These are phyloP conservation scores for Parasarocladium wereldwijsianum DNA, from an alignment of 2,329 filamentous ascomycete species.

Conservation along the genomic window DNA sequence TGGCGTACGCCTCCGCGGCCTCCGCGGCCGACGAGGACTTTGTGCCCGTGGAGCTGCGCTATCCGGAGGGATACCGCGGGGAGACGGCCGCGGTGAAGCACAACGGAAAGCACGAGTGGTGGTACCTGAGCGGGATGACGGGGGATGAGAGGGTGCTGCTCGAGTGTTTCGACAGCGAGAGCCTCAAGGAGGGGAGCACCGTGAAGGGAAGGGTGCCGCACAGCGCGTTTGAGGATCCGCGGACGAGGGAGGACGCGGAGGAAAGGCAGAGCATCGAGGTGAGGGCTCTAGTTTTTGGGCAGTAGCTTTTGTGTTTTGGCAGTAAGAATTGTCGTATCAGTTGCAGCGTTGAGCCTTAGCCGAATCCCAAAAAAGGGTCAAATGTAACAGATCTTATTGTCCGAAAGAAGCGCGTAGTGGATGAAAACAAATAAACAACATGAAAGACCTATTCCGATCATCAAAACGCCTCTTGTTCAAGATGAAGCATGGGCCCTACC, in stretches of 20 bases:
- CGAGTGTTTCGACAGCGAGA: slow-evolving; percentile 63
- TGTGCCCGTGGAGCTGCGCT: slow-evolving; percentile 59
- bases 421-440: too few species aligned
- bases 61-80: slow-evolving; percentile 47
- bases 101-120: slow-evolving; percentile 53
- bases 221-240: slow-evolving; percentile 65
- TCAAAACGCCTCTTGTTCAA: too few species aligned
- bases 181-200: slow-evolving; percentile 27
- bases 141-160: slow-evolving; percentile 58
- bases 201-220: slow-evolving; percentile 52
- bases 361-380: too few species aligned
- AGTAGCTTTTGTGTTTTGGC: slow-evolving; percentile 6
- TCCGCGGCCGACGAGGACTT: slow-evolving; percentile 49
- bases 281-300: slow-evolving; percentile 68
- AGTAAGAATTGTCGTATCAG: too few species aligned
- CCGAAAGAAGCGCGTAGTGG: too few species aligned
- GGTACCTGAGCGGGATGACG: slow-evolving; percentile 68
- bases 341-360: too few species aligned
- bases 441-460: too few species aligned
- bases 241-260: slow-evolving; percentile 53
- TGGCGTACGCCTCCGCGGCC: slow-evolving; percentile 53
- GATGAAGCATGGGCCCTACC: too few species aligned
- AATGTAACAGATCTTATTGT: too few species aligned
- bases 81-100: slow-evolving; percentile 58
- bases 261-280: slow-evolving; percentile 83